Evolutionary conservation across 208 protist species (phyloP).

Genomic region (Phytomonas sp.): DNA sequence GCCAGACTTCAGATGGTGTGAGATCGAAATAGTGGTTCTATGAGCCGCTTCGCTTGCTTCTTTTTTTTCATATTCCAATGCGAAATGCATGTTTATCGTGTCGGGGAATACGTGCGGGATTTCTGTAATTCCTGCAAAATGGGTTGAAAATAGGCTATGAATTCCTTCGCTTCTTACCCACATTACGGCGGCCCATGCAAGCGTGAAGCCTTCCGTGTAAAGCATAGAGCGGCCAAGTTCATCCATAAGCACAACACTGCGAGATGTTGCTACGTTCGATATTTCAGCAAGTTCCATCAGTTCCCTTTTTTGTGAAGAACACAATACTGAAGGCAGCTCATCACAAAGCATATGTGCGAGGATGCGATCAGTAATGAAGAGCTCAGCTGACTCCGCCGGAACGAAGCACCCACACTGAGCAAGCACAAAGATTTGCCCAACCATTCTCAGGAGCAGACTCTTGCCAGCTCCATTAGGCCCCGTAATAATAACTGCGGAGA

Average conservation of each 20-base stretch:
- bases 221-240: constrained; percentile 95
- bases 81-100: not conserved
- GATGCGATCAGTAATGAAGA: constrained; percentile 63
- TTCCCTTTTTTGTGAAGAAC: constrained; percentile 64
- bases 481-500: constrained; percentile 69
- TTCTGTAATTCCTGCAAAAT: constrained; percentile 28
- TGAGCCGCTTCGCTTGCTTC: not conserved
- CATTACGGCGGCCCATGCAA: constrained; percentile 91
- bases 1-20: not conserved
- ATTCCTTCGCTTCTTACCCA: constrained; percentile 23
- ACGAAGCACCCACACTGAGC: constrained; percentile 92
- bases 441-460: constrained; percentile 85
- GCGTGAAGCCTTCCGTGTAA: constrained; percentile 91
- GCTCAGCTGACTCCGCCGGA: constrained; percentile 42
- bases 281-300: constrained; percentile 70
- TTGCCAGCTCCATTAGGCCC: constrained; percentile 94
- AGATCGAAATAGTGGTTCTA: not conserved
- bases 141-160: constrained; percentile 14
- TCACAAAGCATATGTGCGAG: constrained; percentile 81
- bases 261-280: constrained; percentile 69
- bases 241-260: constrained; percentile 95
- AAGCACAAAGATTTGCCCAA: constrained; percentile 84
- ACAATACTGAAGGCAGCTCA: constrained; percentile 36
- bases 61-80: not conserved
- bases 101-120: constrained; percentile 8